Evolutionary conservation across 2,329 filamentous ascomycete species (phyloP), one percentile per base, ranked within the genome.

Genomic region (Corniculantispora saksenae): DNA sequence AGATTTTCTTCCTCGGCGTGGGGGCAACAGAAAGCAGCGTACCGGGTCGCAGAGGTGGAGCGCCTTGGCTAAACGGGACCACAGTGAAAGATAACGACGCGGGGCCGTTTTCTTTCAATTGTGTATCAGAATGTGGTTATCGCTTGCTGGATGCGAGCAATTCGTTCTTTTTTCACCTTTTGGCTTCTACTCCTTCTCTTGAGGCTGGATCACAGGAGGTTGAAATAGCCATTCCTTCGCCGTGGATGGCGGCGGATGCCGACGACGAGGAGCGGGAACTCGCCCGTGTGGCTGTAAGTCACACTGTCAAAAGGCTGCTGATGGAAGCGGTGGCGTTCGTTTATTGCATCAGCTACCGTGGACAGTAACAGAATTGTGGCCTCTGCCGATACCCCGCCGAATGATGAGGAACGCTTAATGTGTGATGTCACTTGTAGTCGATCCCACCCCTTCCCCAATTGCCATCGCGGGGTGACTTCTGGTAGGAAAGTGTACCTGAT

Each of bases 31-130:
- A 25, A 43, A n/a, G n/a, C 23, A 56, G 35, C 54, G 35, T 43
- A 43, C 54, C 54, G 21, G 54, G 47, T 50, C n/a, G n/a, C n/a
- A 21, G 32, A 43, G 35, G 54, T 56, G 54, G 54, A 40, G 53
- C 35, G 35, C 13, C 13, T 8, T 38, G 25, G 29, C 12, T n/a
- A n/a, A n/a, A n/a, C 19, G 17, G 17, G 45, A 48, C 15, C 1
- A n/a, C 21, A 12, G 12, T 27, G 54, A 56, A 43, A 25, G 35
- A 43, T 43, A 56, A 56, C 32, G 35, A 56, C 32, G 32, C 21
- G 35, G 15, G 21, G 51, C 27, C 8, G 32, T 23, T 40, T 56
- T 13, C n/a, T 25, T 40, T 43, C n/a, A 38, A 38, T 38, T 7
- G 35, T 38, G 7, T 38, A 38, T 38, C 35, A 48, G 6, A 48